Evolutionary conservation across 225 moss, liverwort and hornwort genomes (phyloP).

Genomic region (Sphagnum tenellum): DNA sequence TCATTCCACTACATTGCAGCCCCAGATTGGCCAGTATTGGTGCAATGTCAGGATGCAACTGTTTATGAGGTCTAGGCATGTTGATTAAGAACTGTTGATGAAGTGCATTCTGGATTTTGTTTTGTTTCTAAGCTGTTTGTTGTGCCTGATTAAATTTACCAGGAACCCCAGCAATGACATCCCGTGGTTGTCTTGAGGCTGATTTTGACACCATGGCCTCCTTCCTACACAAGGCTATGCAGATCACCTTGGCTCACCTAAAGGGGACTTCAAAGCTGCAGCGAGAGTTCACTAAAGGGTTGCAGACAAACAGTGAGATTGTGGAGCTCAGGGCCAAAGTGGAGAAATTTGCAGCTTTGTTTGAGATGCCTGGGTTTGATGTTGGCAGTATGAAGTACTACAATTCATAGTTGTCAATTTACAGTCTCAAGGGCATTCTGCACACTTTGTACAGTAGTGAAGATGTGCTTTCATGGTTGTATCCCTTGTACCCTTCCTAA

Average conservation of each 20-base stretch:
- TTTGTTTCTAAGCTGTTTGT: no score
- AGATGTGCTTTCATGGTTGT: no score
- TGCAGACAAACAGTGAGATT: conserved; percentile 47
- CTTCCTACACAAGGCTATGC: conserved; percentile 54
- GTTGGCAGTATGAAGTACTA: conserved; percentile 7
- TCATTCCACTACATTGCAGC: no score
- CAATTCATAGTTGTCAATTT: no score
- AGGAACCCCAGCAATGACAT: conserved; percentile 19
- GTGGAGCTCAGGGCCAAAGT: conserved; percentile 47
- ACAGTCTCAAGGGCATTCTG: no score
- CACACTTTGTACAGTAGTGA: no score
- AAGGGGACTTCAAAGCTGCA: conserved; percentile 59
- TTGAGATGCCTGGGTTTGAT: conserved; percentile 96
- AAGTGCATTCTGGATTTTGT: no score
- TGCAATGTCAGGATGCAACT: no score
- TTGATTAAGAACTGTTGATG: no score
- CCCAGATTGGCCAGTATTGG: no score
- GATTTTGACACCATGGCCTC: conserved; percentile 56
- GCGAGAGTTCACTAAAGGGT: conserved; percentile 42
- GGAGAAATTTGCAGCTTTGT: conserved; percentile 67
- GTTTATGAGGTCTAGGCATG: no score
- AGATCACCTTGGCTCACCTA: conserved; percentile 44
- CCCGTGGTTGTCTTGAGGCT: conserved; percentile 15
- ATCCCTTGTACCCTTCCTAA: no score
- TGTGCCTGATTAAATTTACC: background rate